Base-by-base conservation (phyloP, 2,329 filamentous ascomycete species). In the Cercospora berteroae region DNA sequence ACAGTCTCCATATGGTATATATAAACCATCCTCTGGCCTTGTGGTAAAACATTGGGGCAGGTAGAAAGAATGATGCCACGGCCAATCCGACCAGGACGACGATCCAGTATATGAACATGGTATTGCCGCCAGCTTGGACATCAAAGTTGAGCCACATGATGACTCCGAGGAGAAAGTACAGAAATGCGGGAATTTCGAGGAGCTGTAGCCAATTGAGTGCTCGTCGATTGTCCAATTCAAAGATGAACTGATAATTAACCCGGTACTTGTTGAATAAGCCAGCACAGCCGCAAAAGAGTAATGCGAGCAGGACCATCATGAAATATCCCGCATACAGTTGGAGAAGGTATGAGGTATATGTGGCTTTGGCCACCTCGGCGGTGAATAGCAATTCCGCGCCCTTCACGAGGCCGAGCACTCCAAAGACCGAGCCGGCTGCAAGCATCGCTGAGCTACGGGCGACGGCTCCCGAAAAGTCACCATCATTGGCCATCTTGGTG, bases 291-390 rank as follows among this genome's bases (percentile, higher is more conserved):
- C 91, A 93, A 76, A 98, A 98, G n/a, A 96, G 81, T 9, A 90
- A 82, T 75, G 96, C 90, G 20, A 98, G 83, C 55, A 93, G 85
- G 5, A 96, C 84, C 79, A 92, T 89, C 29, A 98, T 83, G 74
- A 97, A 96, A 78, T 96, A 97, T 1, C 95, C 95, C 10, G 85
- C 95, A 77, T 99, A 99, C 16, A 99, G 88, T 86, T 97, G 74
- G 8, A 72, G 64, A 13, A 76, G 59, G 63, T 75, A 78, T 18
- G 60, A 58, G n/a, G 63, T 66, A 20, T 81, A 69, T 77, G 77
- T 64, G 58, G 66, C 44, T 56, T 65, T 66, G 29, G 57, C 50
- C 23, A 61, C 58, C n/a, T 44, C 27, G 13, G 65, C 65, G 16
- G 50, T 39, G 57, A 27, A 59, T 23, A 65, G 60, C 20, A 72